Conservation (phyloP, 352 stramenopile species). For the Globisporangium polare region DNA sequence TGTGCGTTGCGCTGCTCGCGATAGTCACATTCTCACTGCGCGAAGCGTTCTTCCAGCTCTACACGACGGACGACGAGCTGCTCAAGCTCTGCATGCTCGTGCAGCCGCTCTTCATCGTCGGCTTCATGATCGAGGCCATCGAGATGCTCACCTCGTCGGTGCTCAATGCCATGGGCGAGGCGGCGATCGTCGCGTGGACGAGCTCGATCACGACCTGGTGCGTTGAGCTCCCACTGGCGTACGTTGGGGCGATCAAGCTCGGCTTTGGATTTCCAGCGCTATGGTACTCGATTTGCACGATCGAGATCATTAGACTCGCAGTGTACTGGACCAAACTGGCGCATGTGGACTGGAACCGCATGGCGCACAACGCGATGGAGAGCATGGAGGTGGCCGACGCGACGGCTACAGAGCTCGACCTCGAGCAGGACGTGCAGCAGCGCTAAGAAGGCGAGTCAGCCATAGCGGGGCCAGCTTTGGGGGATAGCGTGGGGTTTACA, state of each 20-base stretch:
- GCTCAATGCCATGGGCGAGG: constrained; percentile 47
- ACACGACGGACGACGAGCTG: constrained; percentile 48
- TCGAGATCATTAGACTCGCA: constrained; percentile 40
- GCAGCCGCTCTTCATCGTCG: constrained; percentile 42
- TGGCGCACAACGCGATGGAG: constrained; percentile 1
- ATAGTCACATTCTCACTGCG: constrained; percentile 29
- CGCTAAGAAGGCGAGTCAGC: too few species aligned
- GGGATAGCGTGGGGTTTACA: too few species aligned
- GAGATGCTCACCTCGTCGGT: constrained; percentile 43
- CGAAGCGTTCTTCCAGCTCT: constrained; percentile 52
- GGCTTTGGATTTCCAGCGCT: constrained; percentile 42
- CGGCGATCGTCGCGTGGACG: constrained; percentile 40
- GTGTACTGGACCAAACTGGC: constrained; percentile 37
- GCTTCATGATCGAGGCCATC: constrained; percentile 40
- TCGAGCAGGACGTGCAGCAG: background rate
- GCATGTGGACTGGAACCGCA: constrained; percentile 6
- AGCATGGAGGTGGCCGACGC: background rate
- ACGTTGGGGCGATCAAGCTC: constrained; percentile 43
- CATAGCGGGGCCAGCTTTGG: too few species aligned
- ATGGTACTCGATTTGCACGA: constrained; percentile 40
- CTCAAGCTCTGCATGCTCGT: constrained; percentile 42
- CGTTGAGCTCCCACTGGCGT: constrained; percentile 52
- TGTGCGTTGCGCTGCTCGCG: constrained; percentile 7
- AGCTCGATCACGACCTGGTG: constrained; percentile 54
- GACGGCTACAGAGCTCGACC: background rate